Conservation (phyloP, 2,329 filamentous ascomycete genomes). For the Colletotrichum aenigma region DNA sequence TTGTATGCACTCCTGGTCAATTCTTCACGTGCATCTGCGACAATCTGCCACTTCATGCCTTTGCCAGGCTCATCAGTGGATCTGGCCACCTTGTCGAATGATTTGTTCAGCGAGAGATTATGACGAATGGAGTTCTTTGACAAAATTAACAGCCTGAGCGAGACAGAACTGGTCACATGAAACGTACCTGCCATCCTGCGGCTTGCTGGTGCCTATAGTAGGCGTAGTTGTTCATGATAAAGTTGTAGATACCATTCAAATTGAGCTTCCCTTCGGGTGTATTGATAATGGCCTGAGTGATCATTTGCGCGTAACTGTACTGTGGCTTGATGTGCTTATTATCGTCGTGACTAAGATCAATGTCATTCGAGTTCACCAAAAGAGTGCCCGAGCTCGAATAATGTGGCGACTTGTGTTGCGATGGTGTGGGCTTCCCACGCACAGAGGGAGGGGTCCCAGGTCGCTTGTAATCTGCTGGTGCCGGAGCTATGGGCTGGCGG, state of each 20-base stretch:
- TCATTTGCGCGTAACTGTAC: conserved; percentile 96
- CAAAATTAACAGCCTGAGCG: conserved; percentile 26
- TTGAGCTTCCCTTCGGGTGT: conserved; percentile 88
- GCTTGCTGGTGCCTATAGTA: conserved; percentile 83
- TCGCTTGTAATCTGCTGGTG: conserved; percentile 63
- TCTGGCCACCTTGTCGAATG: conserved; percentile 90
- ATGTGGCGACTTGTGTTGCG: conserved; percentile 42
- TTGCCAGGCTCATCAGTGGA: conserved; percentile 96
- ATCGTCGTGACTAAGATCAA: conserved; percentile 81
- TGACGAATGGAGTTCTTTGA: conserved; percentile 90
- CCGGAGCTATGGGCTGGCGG: conserved; percentile 57
- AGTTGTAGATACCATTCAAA: conserved; percentile 90
- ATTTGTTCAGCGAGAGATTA: conserved; percentile 93
- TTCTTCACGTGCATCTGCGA: conserved; percentile 81
- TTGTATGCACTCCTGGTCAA: conserved; percentile 77
- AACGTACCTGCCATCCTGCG: conserved; percentile 85
- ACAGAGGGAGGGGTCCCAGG: conserved; percentile 65
- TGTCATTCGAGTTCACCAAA: conserved; percentile 56
- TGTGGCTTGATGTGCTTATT: conserved; percentile 93
- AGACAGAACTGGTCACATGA: not conserved
- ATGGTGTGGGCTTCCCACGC: conserved; percentile 32
- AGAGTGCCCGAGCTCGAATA: conserved; percentile 42
- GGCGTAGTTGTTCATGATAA: conserved; percentile 88
- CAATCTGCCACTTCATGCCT: conserved; percentile 98
- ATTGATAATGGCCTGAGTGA: conserved; percentile 92